These are phyloP conservation scores for Barnettozyma vustinii DNA, from an alignment of 805 yeast species.

Conservation along the genomic window DNA sequence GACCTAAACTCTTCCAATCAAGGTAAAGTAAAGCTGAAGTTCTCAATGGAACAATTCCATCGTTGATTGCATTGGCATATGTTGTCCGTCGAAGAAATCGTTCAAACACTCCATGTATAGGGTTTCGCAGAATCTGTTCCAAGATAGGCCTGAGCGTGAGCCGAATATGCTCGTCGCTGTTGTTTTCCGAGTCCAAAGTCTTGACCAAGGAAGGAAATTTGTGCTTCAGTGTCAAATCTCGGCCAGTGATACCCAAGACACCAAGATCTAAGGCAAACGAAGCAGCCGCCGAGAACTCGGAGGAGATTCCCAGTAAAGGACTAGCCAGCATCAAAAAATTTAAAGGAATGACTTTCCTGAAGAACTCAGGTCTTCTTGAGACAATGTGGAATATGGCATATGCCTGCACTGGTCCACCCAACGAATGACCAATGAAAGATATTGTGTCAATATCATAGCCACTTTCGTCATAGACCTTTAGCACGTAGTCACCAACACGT, in stretches of 20 bases:
- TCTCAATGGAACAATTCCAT: constrained; percentile 92
- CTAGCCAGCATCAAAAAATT: constrained; percentile 82
- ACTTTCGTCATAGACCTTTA: constrained; percentile 37
- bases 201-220: constrained; percentile 26
- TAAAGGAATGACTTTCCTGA: constrained; percentile 58
- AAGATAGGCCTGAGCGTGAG: constrained; percentile 53
- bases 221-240: constrained; percentile 69
- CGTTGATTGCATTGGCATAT: constrained; percentile 87
- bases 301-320: constrained; percentile 81
- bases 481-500: constrained; percentile 68
- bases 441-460: constrained; percentile 47
- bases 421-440: constrained; percentile 88
- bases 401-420: constrained; percentile 90
- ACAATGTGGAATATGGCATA: constrained; percentile 80
- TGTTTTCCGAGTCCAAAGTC: constrained; percentile 1
- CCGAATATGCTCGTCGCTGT: constrained; percentile 8
- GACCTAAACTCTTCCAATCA: constrained; percentile 73
- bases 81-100: constrained; percentile 66
- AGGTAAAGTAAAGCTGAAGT: constrained; percentile 82
- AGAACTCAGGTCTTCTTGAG: constrained; percentile 60
- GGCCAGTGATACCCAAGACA: constrained; percentile 87
- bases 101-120: constrained; percentile 59
- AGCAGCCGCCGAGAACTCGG: constrained; percentile 83
- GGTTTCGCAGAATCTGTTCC: constrained; percentile 69
- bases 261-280: constrained; percentile 84